A percentile compares a stretch with the other conserved stretches of the same genome.
Evolutionary conservation across 352 stramenopile species (phyloP).

Genomic region (Phytophthora agathidicida): DNA sequence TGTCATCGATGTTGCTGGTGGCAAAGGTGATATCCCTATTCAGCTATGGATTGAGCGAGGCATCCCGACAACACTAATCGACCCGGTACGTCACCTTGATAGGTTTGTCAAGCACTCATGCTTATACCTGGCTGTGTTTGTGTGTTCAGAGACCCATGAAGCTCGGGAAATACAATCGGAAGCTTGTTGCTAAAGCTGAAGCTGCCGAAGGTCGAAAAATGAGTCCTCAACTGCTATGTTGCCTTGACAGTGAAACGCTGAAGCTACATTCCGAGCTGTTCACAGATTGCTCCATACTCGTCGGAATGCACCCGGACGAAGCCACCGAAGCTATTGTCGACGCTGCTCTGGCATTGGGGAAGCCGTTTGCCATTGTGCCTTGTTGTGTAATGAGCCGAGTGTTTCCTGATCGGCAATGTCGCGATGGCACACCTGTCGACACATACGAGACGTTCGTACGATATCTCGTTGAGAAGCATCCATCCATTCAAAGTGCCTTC

Average conservation of each 20-base stretch:
- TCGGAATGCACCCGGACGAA: slow-evolving; percentile 96
- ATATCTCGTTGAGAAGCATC: slow-evolving; percentile 85
- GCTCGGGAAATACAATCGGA: slow-evolving; percentile 71
- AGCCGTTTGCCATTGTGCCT: slow-evolving; percentile 96
- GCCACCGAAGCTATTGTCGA: slow-evolving; percentile 97
- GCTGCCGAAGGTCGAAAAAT: slow-evolving; percentile 36
- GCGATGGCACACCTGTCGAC: slow-evolving; percentile 66
- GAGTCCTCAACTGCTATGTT: slow-evolving; percentile 62
- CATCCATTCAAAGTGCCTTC: slow-evolving; percentile 63
- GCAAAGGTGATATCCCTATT: slow-evolving; percentile 88
- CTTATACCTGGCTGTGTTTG: neutral
- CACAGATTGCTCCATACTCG: slow-evolving; percentile 79
- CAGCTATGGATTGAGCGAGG: slow-evolving; percentile 81
- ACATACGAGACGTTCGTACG: slow-evolving; percentile 84
- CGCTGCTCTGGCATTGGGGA: slow-evolving; percentile 81
- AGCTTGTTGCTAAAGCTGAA: slow-evolving; percentile 57
- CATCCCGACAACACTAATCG: slow-evolving; percentile 84
- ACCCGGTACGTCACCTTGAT: slow-evolving; percentile 56
- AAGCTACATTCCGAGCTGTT: slow-evolving; percentile 65
- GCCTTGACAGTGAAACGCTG: slow-evolving; percentile 65
- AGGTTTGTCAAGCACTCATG: neutral
- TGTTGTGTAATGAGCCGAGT: slow-evolving; percentile 96
- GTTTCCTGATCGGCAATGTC: slow-evolving; percentile 81
- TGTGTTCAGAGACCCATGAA: slow-evolving; percentile 73
- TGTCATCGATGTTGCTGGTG: slow-evolving; percentile 89